Evolutionary conservation across 495 filamentous ascomycete species (phyloP), one percentile per base, ranked within the genome.

Genomic region (Talaromyces wortmannii): DNA sequence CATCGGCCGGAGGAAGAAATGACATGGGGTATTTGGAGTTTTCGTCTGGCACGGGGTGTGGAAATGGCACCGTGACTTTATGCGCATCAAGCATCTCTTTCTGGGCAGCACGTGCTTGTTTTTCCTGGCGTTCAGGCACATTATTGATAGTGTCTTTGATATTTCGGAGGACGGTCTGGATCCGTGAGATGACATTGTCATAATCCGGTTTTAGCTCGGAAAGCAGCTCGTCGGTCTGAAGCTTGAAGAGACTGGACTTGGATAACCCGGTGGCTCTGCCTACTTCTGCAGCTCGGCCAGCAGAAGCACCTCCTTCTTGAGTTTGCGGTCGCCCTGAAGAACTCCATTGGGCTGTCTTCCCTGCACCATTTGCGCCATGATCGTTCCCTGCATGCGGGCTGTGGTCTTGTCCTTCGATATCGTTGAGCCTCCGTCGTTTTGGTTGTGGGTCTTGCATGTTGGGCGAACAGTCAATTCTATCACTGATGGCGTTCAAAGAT

Each of bases 191-290:
- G 29, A 81, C 78, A 50, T 82, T 85, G 16, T 80, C 79, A 66
- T 92, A 88, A 57, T 87, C 80, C 29, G 86, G 78, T 63, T 78
- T 78, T 42, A 89, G 76, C 55, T 88, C 83, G 17, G 76, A 71
- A 57, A 97, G 64, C 45, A 98, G 70, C 61, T 96, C 91, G 55
- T 96, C 88, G 18, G 91, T 80, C 70, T 97, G 89, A 31, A 98
- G 73, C 60, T 92, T 87, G 72, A 97, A 95, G 59, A 90, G 75
- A 62, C 80, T 89, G 36, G 82, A 87, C 59, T 84, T 84, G 69
- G 81, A 87, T 42, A 72, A 61, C n/a, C 74, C 74, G 46, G 63
- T 72, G n/a, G 71, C 67, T 57, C 66, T 66, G 16, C 71, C 71
- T 50, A 75, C 59, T 55, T 77, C 74, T 18, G 68, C 68, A 40